Conservation (phyloP, 495 filamentous ascomycete genomes). For the Tuber borchii region DNA sequence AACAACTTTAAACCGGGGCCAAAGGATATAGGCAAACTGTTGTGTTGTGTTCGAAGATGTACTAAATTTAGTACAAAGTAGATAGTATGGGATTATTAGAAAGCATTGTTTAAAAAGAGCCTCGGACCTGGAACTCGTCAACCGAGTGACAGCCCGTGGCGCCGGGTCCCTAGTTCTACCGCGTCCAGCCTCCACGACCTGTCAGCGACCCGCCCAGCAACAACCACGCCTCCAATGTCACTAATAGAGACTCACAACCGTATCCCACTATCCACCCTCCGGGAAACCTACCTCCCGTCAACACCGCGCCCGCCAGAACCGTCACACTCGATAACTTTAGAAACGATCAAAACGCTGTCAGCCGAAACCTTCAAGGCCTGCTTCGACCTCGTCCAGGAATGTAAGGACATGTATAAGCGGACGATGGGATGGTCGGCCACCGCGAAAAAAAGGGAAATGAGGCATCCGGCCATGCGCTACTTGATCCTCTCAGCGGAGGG, state of each 20-base stretch:
- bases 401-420: constrained; percentile 49
- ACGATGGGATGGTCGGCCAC: constrained; percentile 56
- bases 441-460: constrained; percentile 60
- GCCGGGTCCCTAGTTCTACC: not conserved
- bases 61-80: no score
- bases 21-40: no score
- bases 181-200: not conserved
- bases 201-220: not conserved
- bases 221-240: constrained; percentile 3
- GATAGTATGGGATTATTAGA: no score
- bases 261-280: constrained; percentile 26
- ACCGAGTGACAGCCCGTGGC: not conserved
- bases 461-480: constrained; percentile 52
- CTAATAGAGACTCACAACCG: constrained; percentile 30
- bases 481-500: constrained; percentile 43
- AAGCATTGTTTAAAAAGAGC: no score
- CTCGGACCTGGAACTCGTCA: not conserved
- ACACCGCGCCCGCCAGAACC: constrained; percentile 3
- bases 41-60: no score
- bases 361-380: constrained; percentile 49
- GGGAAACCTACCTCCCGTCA: constrained; percentile 12
- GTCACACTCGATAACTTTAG: constrained; percentile 43
- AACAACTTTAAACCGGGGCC: no score
- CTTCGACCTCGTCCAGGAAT: constrained; percentile 53
- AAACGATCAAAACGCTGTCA: constrained; percentile 47